A percentile compares a stretch with the other conserved stretches of the same genome.
Evolutionary conservation across 768 basidiomycete species (phyloP).

Genomic region (Tephrocybe sp.): DNA sequence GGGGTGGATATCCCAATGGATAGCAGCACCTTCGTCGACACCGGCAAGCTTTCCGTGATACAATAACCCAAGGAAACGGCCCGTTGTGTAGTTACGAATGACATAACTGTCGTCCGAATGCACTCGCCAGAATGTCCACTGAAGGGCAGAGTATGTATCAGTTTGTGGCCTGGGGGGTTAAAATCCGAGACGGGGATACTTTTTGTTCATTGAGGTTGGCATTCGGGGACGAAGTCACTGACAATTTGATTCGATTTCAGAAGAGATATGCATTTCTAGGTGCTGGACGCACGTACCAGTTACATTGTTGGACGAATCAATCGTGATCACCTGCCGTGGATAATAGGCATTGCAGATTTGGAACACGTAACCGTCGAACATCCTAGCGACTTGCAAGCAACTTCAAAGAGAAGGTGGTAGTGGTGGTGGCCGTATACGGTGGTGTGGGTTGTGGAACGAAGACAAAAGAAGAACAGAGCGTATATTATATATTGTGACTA

Average conservation of each 20-base stretch:
- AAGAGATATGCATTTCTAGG: not conserved
- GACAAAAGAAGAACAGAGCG: not conserved
- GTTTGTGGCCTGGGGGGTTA: not conserved
- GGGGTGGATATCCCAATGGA: constrained; percentile 8
- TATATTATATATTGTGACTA: not conserved
- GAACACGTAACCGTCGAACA: constrained; percentile 3
- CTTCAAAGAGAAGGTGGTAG: too few relatives aligned
- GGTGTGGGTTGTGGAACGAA: not conserved
- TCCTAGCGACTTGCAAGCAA: too few relatives aligned
- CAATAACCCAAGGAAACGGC: constrained; percentile 4
- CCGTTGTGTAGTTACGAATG: constrained; percentile 5
- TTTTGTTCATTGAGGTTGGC: constrained; percentile 1
- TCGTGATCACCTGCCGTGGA: constrained; percentile 7
- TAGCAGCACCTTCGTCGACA: constrained; percentile 6
- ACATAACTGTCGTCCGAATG: constrained; percentile 5
- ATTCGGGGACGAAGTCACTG: constrained; percentile 2
- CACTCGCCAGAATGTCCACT: constrained; percentile 10
- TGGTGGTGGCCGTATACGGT: not conserved
- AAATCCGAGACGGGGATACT: not conserved
- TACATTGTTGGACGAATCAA: not conserved
- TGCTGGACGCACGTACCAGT: not conserved
- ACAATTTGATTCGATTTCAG: not conserved
- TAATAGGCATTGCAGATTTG: constrained; percentile 6
- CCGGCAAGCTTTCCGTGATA: constrained; percentile 2
- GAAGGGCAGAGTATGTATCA: not conserved